These are phyloP conservation scores for Forsythia viridissima DNA, from an alignment of 257 asterid genomes.

Conservation along the genomic window DNA sequence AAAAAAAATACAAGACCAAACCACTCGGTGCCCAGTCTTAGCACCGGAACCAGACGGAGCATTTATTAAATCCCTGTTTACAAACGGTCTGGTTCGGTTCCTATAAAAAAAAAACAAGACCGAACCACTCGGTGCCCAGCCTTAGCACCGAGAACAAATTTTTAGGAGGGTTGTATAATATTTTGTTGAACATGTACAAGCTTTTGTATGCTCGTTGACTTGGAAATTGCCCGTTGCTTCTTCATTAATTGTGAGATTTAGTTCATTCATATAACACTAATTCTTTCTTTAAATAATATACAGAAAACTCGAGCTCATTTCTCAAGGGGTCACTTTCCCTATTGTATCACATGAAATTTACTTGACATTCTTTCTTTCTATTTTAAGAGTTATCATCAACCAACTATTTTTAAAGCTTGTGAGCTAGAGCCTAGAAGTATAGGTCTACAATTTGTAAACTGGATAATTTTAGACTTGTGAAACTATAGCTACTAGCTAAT, in stretches of 20 bases:
- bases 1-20: too few relatives aligned
- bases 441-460: not conserved
- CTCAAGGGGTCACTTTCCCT: conserved; percentile 1
- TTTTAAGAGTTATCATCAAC: not conserved
- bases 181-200: not conserved
- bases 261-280: not conserved
- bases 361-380: not conserved
- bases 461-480: not conserved
- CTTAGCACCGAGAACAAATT: not conserved
- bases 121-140: too few relatives aligned
- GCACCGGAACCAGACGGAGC: too few relatives aligned
- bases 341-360: not conserved
- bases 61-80: too few relatives aligned
- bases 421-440: not conserved
- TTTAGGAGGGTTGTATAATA: not conserved
- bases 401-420: not conserved
- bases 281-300: not conserved
- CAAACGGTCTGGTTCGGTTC: too few relatives aligned
- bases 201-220: not conserved
- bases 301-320: not conserved
- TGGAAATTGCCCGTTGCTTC: not conserved
- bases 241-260: not conserved
- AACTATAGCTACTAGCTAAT: not conserved
- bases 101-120: too few relatives aligned
- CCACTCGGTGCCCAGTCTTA: too few relatives aligned